These are phyloP conservation scores for Amoebophrya sp. DNA, from an alignment of 169 alveolate genomes.

Conservation along the genomic window DNA sequence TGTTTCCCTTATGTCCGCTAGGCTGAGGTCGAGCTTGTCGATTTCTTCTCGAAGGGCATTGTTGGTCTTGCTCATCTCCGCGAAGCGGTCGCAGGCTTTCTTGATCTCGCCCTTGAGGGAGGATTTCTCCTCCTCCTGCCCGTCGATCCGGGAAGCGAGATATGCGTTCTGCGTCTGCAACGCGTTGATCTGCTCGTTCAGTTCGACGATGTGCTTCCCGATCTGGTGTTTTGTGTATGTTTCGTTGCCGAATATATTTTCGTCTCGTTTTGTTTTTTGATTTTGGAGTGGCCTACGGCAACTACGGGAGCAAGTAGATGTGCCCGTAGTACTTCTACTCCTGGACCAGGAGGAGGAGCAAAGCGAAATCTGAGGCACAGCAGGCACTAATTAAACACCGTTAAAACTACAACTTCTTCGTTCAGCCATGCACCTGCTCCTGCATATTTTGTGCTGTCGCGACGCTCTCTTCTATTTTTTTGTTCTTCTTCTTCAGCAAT, in stretches of 20 bases:
- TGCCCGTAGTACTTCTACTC: too few relatives aligned
- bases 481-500: not conserved
- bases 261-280: not conserved
- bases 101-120: not conserved
- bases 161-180: constrained; percentile 4
- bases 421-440: not conserved
- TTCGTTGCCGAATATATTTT: too few relatives aligned
- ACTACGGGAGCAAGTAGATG: too few relatives aligned
- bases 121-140: not conserved
- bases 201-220: not conserved
- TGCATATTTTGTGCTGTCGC: not conserved
- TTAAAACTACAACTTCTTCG: too few relatives aligned
- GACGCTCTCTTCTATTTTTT: not conserved
- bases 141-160: not conserved
- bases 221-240: too few relatives aligned
- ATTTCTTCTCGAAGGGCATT: not conserved
- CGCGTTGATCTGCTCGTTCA: constrained; percentile 6
- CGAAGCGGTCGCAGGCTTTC: not conserved
- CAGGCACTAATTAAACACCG: too few relatives aligned
- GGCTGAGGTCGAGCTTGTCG: not conserved
- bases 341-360: too few relatives aligned
- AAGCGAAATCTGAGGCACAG: too few relatives aligned
- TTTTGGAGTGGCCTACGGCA: too few relatives aligned
- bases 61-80: not conserved
- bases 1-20: not conserved